These are phyloP conservation scores for Didymella glomerata DNA, from an alignment of 2,329 filamentous ascomycete genomes.

Conservation along the genomic window DNA sequence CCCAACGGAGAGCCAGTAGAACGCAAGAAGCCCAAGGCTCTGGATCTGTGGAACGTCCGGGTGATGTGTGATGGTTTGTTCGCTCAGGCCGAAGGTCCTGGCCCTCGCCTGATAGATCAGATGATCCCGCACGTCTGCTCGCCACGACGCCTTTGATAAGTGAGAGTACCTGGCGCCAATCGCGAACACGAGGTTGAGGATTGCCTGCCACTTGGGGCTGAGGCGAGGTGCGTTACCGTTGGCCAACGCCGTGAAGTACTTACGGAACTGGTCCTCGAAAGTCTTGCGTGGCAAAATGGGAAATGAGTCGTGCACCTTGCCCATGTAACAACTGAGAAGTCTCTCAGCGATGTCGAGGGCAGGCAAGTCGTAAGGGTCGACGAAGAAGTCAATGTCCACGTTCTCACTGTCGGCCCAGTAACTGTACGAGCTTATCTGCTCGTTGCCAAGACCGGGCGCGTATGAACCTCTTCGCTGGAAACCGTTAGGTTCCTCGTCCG, in stretches of 20 bases:
- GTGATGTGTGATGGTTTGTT: conserved; percentile 40
- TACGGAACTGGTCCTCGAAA: conserved; percentile 48
- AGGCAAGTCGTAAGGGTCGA: conserved; percentile 48
- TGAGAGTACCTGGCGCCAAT: conserved; percentile 53
- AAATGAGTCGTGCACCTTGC: conserved; percentile 51
- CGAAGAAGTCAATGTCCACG: conserved; percentile 34
- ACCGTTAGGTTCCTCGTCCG: conserved; percentile 19
- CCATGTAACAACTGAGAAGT: conserved; percentile 50
- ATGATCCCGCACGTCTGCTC: conserved; percentile 44
- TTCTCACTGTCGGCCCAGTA: conserved; percentile 47
- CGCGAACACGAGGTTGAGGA: conserved; percentile 55
- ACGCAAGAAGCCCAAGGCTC: conserved; percentile 49
- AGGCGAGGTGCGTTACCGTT: conserved; percentile 29
- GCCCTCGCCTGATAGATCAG: conserved; percentile 53
- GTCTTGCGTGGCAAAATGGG: conserved; percentile 48
- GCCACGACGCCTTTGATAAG: conserved; percentile 41
- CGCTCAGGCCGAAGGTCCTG: conserved; percentile 43
- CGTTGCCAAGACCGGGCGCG: conserved; percentile 19
- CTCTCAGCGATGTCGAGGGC: conserved; percentile 41
- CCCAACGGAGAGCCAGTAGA: conserved; percentile 53
- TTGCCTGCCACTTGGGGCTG: conserved; percentile 49
- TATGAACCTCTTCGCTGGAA: conserved; percentile 20
- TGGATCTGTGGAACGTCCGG: conserved; percentile 53
- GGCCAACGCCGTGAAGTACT: conserved; percentile 41
- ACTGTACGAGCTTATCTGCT: conserved; percentile 43